A percentile compares a stretch with the other conserved stretches of the same genome.
Conservation (phyloP, 352 stramenopile species). For the Globisporangium recalcitrans region DNA sequence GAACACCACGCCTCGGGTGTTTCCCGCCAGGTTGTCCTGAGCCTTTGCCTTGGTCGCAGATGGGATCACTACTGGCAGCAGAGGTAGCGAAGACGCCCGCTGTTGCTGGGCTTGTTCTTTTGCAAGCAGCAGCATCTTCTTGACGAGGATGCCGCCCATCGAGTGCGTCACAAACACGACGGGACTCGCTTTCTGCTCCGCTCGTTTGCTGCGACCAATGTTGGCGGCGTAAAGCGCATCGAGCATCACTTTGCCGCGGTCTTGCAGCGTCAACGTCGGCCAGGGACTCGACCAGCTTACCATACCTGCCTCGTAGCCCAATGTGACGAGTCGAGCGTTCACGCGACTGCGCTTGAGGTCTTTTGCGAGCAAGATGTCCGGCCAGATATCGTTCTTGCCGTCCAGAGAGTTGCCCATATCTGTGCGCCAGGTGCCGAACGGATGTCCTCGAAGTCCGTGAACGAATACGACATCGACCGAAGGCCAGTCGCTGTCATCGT, state of each 20-base stretch:
- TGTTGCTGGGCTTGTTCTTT: conserved; percentile 17
- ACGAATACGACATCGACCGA: conserved; percentile 77
- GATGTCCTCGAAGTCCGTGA: conserved; percentile 76
- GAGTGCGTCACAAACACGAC: conserved; percentile 86
- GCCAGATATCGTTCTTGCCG: conserved; percentile 66
- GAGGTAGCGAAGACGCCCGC: background rate
- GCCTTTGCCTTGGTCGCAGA: conserved; percentile 6
- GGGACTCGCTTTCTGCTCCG: conserved; percentile 21
- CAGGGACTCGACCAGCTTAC: conserved; percentile 83
- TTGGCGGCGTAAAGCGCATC: conserved; percentile 60
- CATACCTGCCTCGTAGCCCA: conserved; percentile 81
- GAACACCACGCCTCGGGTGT: conserved; percentile 63
- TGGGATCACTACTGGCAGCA: background rate
- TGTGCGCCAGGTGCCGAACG: conserved; percentile 78
- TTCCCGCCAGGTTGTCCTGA: conserved; percentile 24
- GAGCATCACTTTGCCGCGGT: conserved; percentile 70
- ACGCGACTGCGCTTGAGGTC: conserved; percentile 46
- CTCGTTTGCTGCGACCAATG: conserved; percentile 32
- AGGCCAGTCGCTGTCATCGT: background rate
- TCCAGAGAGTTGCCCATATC: conserved; percentile 60
- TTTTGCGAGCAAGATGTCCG: conserved; percentile 54
- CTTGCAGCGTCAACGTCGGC: conserved; percentile 74
- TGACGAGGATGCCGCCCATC: conserved; percentile 82
- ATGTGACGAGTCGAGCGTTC: conserved; percentile 54
- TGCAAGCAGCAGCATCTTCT: conserved; percentile 74